Conservation (phyloP, 176 grass and related monocot species). For the Carex cristatella region DNA sequence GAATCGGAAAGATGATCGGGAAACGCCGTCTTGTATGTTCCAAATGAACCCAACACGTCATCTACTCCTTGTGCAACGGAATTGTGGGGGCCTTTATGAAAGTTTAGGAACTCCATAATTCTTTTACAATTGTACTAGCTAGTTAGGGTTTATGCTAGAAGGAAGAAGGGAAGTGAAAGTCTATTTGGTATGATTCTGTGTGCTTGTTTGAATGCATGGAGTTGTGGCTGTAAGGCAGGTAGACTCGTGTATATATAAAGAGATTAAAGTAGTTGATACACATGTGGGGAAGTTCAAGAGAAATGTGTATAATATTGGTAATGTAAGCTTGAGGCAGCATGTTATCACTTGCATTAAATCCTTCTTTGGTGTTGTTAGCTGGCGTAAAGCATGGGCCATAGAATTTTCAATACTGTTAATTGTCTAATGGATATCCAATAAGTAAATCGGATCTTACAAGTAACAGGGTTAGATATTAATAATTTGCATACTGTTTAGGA, state of each 20-base stretch:
- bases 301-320: slow-evolving; percentile 5
- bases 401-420: slow-evolving; percentile 1
- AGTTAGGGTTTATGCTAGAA: not conserved
- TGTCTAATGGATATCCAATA: slow-evolving; percentile 9
- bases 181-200: not conserved
- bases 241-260: not conserved
- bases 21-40: not conserved
- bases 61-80: not conserved
- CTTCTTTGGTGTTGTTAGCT: slow-evolving; percentile 14
- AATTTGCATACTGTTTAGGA: not conserved
- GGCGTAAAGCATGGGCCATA: not conserved
- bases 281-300: slow-evolving; percentile 5
- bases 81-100: not conserved
- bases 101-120: not conserved
- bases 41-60: not conserved
- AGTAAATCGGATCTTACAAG: not conserved
- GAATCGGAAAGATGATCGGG: slow-evolving; percentile 1
- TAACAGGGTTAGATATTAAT: not conserved
- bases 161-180: not conserved
- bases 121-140: not conserved
- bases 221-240: not conserved
- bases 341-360: slow-evolving; percentile 14
- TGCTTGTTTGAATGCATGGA: slow-evolving; percentile 22
- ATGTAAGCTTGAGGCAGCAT: slow-evolving; percentile 19
- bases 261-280: not conserved